Evolutionary conservation across 805 yeast species (phyloP), one percentile per base, ranked within the genome.

Genomic region (Candida tibetensis): DNA sequence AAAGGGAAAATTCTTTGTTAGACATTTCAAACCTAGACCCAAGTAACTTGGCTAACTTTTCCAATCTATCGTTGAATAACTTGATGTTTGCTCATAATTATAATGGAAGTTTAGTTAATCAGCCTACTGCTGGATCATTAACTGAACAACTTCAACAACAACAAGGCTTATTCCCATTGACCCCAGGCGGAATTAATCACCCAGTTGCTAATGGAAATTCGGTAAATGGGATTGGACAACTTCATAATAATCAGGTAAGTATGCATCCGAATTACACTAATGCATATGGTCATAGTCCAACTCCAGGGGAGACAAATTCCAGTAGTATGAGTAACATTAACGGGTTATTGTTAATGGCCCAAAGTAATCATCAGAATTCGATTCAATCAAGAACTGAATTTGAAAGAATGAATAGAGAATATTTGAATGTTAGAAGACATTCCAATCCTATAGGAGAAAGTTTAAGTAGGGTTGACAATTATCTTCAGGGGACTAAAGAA

Each of bases 401-500:
- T 52, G 95, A 87, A 56, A 71, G 86, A 44, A 72, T 85, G 22
- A 77, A 89, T 10, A 70, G 90, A 44, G 95, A 86, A 52, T 84
- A 80, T 46, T 64, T 80, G 30, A 82, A 76, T 47, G 81, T 84
- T 0, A 64, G 89, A 52, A 69, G 93, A 42, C 77, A 81, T 57
- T 64, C 66, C 28, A 86, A 86, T 47, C 95, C 96, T 1, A 62
- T 85, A 2, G 73, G 76, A 4, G 84, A 79, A 33, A 75, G 87
- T 2, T 57, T 86, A 21, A 68, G 72, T 30, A 64, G 93, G 43
- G 51, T 76, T 4, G 69, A 68, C 31, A 50, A 50, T 28, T 47
- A 39, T 35, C 29, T 44, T 37, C 33, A 38, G 29, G 35, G 49
- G 17, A 30, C 39, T 10, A 47, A 51, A 26, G 57, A 52, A 12